Evolutionary conservation across 495 filamentous ascomycete genomes (phyloP), one percentile per base, ranked within the genome.

Genomic region (Filosporella fistucella): DNA sequence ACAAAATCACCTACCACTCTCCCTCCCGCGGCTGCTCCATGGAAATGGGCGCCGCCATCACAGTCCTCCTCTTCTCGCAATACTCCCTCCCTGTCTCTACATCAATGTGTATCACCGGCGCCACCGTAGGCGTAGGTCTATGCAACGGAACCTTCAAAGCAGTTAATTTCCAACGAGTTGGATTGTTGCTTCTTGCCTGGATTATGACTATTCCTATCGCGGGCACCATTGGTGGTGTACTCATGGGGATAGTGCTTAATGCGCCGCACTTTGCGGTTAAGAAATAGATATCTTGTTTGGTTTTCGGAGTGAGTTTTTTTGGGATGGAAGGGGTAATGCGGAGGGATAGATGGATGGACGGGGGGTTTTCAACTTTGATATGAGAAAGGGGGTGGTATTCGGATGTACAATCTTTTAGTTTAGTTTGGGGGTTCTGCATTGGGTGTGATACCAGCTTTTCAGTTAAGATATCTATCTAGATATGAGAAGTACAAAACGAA

Each of bases 1-100:
- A 87, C 65, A 72, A 75, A 49, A 76, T 88, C 59, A 86, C 83
- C 0, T 73, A 82, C 41, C 76, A 83, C 65, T 82, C 78, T 8
- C 84, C 83, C 3, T 80, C 77, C 8, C 74, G 82, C 51, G 84
- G 82, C 17, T 87, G 78, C 61, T 75, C 75, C 22, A 81, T 84
- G 64, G 84, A 87, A 60, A 69, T 88, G 5, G 84, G 84, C 13
- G 75, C 80, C 0, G 84, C 81, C 33, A 72, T 85, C 53, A 85
- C 84, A 10, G 76, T 88, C 38, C 69, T 87, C 33, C 55, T 87
- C n/a, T 80, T 81, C 26, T 81, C 77, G 12, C 66, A 77, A 16
- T 68, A 85, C 20, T 36, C 63, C 17, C 70, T 81, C 14, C 77
- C 78, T 0, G 68, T 82, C 20, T 80, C 75, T 2, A 82, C 77